Conservation (phyloP, 768 basidiomycete genomes). For the Panaeolus papilionaceus region DNA sequence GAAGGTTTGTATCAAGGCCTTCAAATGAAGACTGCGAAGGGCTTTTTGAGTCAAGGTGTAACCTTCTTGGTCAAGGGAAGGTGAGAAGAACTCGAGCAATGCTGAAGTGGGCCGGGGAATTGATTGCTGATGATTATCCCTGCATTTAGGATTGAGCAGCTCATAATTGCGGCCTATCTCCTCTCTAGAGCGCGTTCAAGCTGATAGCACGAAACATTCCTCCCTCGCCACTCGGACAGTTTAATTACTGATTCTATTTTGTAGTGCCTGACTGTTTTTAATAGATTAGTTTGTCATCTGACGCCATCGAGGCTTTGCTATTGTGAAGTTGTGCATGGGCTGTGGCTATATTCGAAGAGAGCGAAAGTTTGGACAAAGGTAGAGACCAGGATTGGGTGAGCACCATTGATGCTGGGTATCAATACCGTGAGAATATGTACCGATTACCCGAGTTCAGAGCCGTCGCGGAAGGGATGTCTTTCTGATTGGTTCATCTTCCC, state of each 20-base stretch:
- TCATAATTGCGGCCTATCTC: slow-evolving; percentile 23
- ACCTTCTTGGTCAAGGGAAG: slow-evolving; percentile 66
- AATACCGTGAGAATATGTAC: neutral
- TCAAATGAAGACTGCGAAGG: slow-evolving; percentile 55
- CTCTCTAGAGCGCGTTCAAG: slow-evolving; percentile 4
- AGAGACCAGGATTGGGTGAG: neutral
- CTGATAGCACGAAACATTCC: neutral
- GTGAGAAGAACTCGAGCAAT: slow-evolving; percentile 26
- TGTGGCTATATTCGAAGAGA: neutral
- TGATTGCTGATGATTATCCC: neutral
- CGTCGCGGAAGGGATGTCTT: neutral
- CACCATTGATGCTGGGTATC: neutral
- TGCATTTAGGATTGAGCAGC: slow-evolving; percentile 22
- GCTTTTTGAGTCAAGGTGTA: slow-evolving; percentile 62
- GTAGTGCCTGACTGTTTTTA: no score
- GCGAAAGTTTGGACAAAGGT: neutral
- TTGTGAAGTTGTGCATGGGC: neutral
- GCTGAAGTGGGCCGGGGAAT: neutral
- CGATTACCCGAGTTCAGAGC: neutral
- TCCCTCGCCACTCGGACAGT: neutral
- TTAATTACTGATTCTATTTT: neutral
- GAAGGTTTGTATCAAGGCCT: slow-evolving; percentile 60
- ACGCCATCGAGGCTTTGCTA: neutral
- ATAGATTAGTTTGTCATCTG: neutral
- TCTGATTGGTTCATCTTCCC: neutral